Percentiles rank a stretch among this genome's conserved stretches.
Conservation (phyloP, 441 rosid species). For the Erysimum cheiri region DNA sequence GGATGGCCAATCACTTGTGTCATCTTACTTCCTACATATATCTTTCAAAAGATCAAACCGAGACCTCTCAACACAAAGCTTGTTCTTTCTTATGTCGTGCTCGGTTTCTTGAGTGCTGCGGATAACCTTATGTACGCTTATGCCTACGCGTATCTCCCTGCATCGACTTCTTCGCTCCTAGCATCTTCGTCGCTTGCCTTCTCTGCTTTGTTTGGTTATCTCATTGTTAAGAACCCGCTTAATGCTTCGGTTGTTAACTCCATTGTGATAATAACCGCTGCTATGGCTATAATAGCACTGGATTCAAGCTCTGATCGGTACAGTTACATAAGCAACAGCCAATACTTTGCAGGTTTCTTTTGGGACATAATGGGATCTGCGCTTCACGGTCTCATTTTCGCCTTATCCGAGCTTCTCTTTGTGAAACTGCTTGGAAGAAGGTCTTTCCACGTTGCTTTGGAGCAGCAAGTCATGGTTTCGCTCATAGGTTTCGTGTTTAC, state of each 20-base stretch:
- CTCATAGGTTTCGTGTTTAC: conserved; percentile 67
- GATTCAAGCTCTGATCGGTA: conserved; percentile 83
- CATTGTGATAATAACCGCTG: conserved; percentile 70
- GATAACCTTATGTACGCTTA: conserved; percentile 87
- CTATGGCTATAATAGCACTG: conserved; percentile 73
- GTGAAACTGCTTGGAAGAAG: conserved; percentile 71
- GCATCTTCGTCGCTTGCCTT: conserved; percentile 84
- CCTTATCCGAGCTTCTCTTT: conserved; percentile 79
- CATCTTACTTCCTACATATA: conserved; percentile 59
- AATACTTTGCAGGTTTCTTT: conserved; percentile 73
- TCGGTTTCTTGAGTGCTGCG: conserved; percentile 76
- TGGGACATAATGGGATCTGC: conserved; percentile 87
- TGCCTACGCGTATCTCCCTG: conserved; percentile 87
- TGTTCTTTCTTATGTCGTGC: conserved; percentile 54
- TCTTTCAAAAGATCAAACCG: conserved; percentile 54
- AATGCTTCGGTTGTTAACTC: conserved; percentile 71
- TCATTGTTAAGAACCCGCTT: conserved; percentile 70
- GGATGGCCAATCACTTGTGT: conserved; percentile 84
- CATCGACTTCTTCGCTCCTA: conserved; percentile 82
- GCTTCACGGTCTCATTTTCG: conserved; percentile 83
- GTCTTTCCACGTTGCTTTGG: conserved; percentile 85
- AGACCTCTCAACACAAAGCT: conserved; percentile 64
- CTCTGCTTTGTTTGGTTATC: conserved; percentile 69
- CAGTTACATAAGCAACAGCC: conserved; percentile 51
- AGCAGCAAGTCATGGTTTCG: conserved; percentile 85